These are phyloP conservation scores for Colletotrichum magnum DNA, from an alignment of 2,329 filamentous ascomycete genomes.

Conservation along the genomic window DNA sequence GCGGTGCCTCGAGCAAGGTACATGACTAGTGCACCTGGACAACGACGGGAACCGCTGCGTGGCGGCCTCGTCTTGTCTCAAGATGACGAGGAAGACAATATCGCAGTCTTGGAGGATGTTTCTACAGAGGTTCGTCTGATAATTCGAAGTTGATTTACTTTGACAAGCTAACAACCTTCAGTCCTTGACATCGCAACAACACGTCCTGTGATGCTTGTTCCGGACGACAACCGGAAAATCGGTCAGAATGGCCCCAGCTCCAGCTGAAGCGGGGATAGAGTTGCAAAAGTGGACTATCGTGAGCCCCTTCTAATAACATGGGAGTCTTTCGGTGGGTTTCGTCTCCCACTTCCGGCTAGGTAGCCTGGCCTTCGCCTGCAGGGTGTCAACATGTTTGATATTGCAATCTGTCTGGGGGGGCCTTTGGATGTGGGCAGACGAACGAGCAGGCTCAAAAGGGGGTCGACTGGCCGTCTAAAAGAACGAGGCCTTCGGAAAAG, in stretches of 20 bases:
- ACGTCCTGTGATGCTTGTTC: background rate
- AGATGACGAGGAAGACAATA: background rate
- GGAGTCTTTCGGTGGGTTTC: slow-evolving; percentile 33
- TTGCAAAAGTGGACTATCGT: slow-evolving; percentile 32
- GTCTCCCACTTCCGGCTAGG: slow-evolving; percentile 25
- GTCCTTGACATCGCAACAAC: background rate
- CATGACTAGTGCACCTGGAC: slow-evolving; percentile 31
- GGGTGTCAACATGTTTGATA: slow-evolving; percentile 27
- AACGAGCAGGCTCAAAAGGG: slow-evolving; percentile 33
- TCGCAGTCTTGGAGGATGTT: background rate
- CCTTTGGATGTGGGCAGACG: slow-evolving; percentile 8
- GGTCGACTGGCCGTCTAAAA: slow-evolving; percentile 25
- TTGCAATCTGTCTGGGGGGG: slow-evolving; percentile 27
- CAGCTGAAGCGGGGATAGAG: slow-evolving; percentile 32
- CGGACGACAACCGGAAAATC: background rate
- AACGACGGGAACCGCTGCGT: slow-evolving; percentile 9
- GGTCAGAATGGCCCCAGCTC: background rate
- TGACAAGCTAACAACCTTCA: background rate
- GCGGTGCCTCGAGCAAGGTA: slow-evolving; percentile 28
- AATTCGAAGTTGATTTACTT: background rate
- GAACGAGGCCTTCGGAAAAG: background rate
- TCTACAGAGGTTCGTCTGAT: slow-evolving; percentile 14
- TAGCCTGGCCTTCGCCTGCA: slow-evolving; percentile 19
- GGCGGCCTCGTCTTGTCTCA: slow-evolving; percentile 9
- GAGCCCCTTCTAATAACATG: slow-evolving; percentile 38